Conservation (phyloP, 805 yeast genomes). For the Wickerhamiella alocasiicola region DNA sequence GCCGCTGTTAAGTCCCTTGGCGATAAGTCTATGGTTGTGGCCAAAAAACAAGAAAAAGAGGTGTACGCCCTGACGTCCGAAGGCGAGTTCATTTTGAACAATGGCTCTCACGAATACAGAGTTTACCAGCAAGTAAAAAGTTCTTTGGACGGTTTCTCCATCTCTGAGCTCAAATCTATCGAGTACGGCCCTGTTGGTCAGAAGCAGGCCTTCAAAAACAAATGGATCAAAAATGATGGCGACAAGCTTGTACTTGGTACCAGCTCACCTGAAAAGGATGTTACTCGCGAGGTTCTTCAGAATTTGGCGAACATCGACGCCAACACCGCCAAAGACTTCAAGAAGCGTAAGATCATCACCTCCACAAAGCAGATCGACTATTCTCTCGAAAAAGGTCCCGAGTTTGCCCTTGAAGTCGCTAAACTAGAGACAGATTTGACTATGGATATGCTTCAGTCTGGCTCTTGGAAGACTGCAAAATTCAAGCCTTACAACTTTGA, state of each 20-base stretch:
- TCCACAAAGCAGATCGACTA: constrained; percentile 65
- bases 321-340: constrained; percentile 69
- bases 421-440: constrained; percentile 89
- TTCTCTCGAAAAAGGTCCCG: constrained; percentile 64
- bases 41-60: constrained; percentile 61
- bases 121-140: constrained; percentile 61
- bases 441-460: constrained; percentile 74
- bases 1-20: constrained; percentile 79
- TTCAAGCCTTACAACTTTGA: constrained; percentile 95
- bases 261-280: constrained; percentile 41
- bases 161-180: constrained; percentile 58
- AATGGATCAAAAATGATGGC: constrained; percentile 87
- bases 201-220: constrained; percentile 93
- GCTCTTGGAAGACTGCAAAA: constrained; percentile 67
- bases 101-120: constrained; percentile 87
- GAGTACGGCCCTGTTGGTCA: constrained; percentile 84
- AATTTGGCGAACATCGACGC: constrained; percentile 37
- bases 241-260: constrained; percentile 54
- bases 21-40: constrained; percentile 70
- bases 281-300: constrained; percentile 49
- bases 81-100: constrained; percentile 60
- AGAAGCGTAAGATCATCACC: constrained; percentile 78
- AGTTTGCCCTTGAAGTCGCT: constrained; percentile 69
- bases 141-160: constrained; percentile 66
- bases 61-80: constrained; percentile 65